phyloP scores from a whole-genome alignment of 164 flowering plant species.

The Piper betle region DNA sequence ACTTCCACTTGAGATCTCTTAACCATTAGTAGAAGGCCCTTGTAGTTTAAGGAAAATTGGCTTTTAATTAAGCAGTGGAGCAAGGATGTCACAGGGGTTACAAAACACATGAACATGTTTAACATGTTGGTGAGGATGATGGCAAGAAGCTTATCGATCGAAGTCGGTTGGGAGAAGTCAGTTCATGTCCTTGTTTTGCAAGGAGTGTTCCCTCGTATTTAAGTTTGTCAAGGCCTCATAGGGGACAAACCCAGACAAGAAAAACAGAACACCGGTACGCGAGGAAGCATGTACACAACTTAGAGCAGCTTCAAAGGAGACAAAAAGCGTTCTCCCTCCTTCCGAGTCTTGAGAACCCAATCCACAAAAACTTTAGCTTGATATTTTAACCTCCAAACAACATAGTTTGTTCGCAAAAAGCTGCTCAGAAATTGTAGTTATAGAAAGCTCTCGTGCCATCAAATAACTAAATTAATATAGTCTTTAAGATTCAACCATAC shows the following conservation, averaged over 20 bases:
- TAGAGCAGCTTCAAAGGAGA: neutral
- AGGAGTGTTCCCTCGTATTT: neutral
- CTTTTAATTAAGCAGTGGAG: too few species aligned
- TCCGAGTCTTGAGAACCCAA: neutral
- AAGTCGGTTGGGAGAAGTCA: neutral
- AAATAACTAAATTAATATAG: neutral
- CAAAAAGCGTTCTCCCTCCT: neutral
- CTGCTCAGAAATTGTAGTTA: too few species aligned
- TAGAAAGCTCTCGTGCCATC: neutral
- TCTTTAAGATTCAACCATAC: neutral
- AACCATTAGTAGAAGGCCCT: too few species aligned
- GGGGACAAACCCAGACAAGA: neutral
- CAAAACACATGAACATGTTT: too few species aligned
- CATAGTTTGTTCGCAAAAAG: neutral
- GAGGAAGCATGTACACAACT: neutral
- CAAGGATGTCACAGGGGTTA: too few species aligned
- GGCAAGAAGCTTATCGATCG: neutral
- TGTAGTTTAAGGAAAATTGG: too few species aligned
- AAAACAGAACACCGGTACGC: neutral
- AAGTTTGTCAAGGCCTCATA: neutral
- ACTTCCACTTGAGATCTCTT: too few species aligned
- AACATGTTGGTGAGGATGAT: too few species aligned
- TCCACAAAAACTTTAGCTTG: neutral
- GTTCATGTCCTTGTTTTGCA: neutral
- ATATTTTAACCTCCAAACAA: too few species aligned